These are phyloP conservation scores for Cryptosporidium viatorum DNA, from an alignment of 169 alveolate genomes.

Conservation along the genomic window DNA sequence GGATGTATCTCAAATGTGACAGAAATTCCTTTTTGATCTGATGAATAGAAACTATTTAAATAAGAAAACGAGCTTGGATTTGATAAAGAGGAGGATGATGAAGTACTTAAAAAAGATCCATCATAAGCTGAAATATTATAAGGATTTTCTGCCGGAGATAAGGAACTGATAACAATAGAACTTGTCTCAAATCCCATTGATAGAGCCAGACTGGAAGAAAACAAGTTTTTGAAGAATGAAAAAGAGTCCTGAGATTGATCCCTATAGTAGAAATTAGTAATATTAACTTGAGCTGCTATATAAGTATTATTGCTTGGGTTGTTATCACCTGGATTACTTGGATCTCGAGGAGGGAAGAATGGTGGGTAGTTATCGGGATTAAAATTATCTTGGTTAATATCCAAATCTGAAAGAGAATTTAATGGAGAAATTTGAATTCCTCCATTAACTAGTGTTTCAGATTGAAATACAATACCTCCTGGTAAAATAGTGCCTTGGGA, in stretches of 20 bases:
- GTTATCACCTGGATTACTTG: neutral
- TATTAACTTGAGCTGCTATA: conserved; percentile 71
- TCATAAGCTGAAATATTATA: conserved; percentile 18
- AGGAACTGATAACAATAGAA: conserved; percentile 10
- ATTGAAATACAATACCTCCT: conserved; percentile 67
- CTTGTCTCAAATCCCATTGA: conserved; percentile 60
- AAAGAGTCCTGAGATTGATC: conserved; percentile 72
- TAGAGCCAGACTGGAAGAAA: conserved; percentile 50
- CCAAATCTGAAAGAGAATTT: conserved; percentile 55
- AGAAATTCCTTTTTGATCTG: conserved; percentile 67
- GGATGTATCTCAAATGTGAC: conserved; percentile 70
- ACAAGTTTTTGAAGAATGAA: conserved; percentile 58
- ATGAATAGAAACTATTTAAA: neutral
- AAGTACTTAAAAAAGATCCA: neutral
- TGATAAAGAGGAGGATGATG: neutral
- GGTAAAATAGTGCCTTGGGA: conserved; percentile 72
- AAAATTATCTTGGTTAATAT: conserved; percentile 55
- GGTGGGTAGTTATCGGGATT: conserved; percentile 62
- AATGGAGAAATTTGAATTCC: conserved; percentile 63
- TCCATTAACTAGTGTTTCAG: conserved; percentile 33
- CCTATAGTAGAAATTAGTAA: conserved; percentile 60
- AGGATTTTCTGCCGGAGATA: conserved; percentile 65
- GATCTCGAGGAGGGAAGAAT: conserved; percentile 28
- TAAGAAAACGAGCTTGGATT: neutral
- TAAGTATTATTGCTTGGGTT: conserved; percentile 3